Evolutionary conservation across 2,329 filamentous ascomycete species (phyloP), one percentile per base, ranked within the genome.

Genomic region (Penicillium sp.): DNA sequence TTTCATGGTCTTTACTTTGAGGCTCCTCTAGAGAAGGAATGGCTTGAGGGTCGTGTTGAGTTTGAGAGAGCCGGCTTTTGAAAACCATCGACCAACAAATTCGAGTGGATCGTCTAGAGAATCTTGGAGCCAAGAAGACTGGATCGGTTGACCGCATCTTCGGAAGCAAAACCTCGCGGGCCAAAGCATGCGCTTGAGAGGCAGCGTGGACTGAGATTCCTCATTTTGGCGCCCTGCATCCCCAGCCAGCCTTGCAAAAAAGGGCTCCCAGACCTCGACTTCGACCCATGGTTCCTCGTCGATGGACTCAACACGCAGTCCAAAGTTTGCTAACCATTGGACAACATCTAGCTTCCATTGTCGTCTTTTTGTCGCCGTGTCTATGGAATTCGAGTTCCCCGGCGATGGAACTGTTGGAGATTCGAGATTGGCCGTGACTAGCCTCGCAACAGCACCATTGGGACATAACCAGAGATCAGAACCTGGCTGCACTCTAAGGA

Each of bases 151-250:
- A n/a, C 52, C 61, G 34, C 55, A 55, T 40, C 69, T 64, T 45
- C 54, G 59, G 51, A 74, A 74, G 55, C 69, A 73, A 49, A 70
- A 68, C 18, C 62, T 58, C 24, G 69, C 67, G 16, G 72, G 72
- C 72, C 72, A 75, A 41, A 72, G 57, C 42, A 74, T 66, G 20
- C 68, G 67, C 53, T 68, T 71, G 49, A 70, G 59, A 22, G 64
- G 61, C 47, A 67, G 55, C 14, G 56, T 50, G 11, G 63, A 57
- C 35, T 58, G 58, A 42, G 46, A 51, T 47, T 61, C 60, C 38
- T 61, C 59, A 44, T 47, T 58, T 34, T 61, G 52, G 28, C 62
- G 55, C 51, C 55, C 56, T 32, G 56, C 54, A 41, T 67, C 67
- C 20, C 66, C 65, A 28, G 66, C 64, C 36, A 69, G 50, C 44